Conservation (phyloP, 805 yeast species). For the Schwanniomyces polymorphus region DNA sequence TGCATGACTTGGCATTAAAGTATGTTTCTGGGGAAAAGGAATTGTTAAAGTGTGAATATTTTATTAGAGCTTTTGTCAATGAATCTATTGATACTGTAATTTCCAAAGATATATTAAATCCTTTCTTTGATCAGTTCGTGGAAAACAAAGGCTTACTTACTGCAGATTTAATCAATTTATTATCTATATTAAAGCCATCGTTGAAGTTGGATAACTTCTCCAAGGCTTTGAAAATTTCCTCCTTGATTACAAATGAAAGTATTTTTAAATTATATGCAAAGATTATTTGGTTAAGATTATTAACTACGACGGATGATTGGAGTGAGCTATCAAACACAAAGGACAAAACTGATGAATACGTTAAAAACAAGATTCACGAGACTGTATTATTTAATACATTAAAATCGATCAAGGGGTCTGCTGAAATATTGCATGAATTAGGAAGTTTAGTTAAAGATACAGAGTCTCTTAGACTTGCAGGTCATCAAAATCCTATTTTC, state of each 20-base stretch:
- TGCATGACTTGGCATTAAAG: slow-evolving; percentile 19
- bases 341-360: slow-evolving; percentile 41
- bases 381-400: slow-evolving; percentile 49
- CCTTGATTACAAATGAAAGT: slow-evolving; percentile 31
- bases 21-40: slow-evolving; percentile 10
- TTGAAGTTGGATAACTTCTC: slow-evolving; percentile 18
- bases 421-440: slow-evolving; percentile 11
- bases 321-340: slow-evolving; percentile 30
- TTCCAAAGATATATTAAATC: slow-evolving; percentile 15
- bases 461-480: background rate
- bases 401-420: slow-evolving; percentile 18
- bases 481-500: background rate
- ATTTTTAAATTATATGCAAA: slow-evolving; percentile 18
- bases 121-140: slow-evolving; percentile 28
- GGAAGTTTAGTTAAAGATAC: slow-evolving; percentile 11
- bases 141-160: slow-evolving; percentile 39
- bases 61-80: slow-evolving; percentile 16
- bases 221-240: slow-evolving; percentile 52
- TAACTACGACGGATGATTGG: slow-evolving; percentile 55
- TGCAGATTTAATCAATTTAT: slow-evolving; percentile 51
- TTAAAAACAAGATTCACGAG: slow-evolving; percentile 36
- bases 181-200: slow-evolving; percentile 44
- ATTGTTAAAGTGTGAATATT: slow-evolving; percentile 9
- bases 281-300: slow-evolving; percentile 59
- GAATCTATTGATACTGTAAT: slow-evolving; percentile 8